Conservation (phyloP, 257 asterid genomes). For the Gentiana dahurica region DNA sequence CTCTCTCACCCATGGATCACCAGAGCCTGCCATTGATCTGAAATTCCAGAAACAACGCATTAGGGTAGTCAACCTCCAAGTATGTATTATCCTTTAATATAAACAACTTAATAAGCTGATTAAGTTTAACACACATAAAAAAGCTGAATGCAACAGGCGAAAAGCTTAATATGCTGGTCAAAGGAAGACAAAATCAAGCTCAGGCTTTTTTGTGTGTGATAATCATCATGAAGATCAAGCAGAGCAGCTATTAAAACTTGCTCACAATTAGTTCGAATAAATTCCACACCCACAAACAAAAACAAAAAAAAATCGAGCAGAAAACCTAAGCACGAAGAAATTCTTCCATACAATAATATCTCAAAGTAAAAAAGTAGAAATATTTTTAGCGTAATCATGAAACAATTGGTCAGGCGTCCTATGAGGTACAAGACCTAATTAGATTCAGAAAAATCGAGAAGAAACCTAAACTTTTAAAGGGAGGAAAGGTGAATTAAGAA, state of each 20-base stretch:
- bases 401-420: no score
- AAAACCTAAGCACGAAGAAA: no score
- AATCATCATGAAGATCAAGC: background rate
- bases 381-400: no score
- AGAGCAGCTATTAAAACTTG: background rate
- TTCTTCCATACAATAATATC: background rate
- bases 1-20: slow-evolving; percentile 88
- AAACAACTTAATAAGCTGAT: background rate
- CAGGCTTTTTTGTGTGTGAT: background rate
- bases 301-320: background rate
- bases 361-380: background rate
- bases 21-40: slow-evolving; percentile 63
- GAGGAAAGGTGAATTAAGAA: background rate
- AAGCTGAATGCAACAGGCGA: background rate
- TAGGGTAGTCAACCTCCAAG: background rate
- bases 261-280: background rate
- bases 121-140: slow-evolving; percentile 1
- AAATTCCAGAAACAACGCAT: background rate
- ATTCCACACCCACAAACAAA: background rate
- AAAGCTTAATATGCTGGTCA: background rate
- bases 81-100: background rate
- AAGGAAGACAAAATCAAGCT: background rate
- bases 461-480: background rate
- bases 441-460: no score
- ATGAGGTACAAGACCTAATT: background rate